Evolutionary conservation across 2,329 filamentous ascomycete species (phyloP), one percentile per base, ranked within the genome.

Genomic region (Penicillium paneum): DNA sequence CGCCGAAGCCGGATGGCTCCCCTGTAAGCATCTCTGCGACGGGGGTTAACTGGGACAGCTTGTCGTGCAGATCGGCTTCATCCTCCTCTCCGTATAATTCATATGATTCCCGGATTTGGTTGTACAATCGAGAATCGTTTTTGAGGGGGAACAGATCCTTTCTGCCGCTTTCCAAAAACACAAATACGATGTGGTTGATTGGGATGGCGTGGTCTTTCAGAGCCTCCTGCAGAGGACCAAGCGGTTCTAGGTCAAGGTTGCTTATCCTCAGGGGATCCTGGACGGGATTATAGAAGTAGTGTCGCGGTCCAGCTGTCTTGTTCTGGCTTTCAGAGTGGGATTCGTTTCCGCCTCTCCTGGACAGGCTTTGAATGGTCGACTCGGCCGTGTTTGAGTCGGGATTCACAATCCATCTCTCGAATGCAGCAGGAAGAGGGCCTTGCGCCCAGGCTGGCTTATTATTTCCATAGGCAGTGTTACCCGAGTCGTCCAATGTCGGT

Each of bases 11-110:
- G 6, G 56, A 57, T 12, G 59, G 56, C 46, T 69, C 62, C 15
- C 67, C 67, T n/a, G 67, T 69, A 42, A 70, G 59, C 46, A 65
- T 60, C 40, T 69, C 63, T 31, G 67, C 67, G 15, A 69, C 56
- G 0, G 65, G 67, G 3, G 66, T 69, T 38, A 70, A 26, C 19
- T 57, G 54, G 34, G 66, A 57, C 8, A 69, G 44, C 24, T 60
- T 61, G n/a, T 54, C 46, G 42, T 67, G 62, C 21, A 66, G 48
- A 26, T 58, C 51, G 7, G 59, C 53, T 13, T 54, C 41, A 8
- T 55, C 32, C 10, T 55, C 40, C n/a, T 56, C 54, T 11, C 53
- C 42, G 19, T 56, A 55, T 21, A 48, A 29, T 13, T 55, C 54
- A 36, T 67, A 57, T 1, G 65, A 58, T 12, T 63, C 55, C 26